These are phyloP conservation scores for Phytophthora pinifolia DNA, from an alignment of 352 stramenopile genomes.

Conservation along the genomic window DNA sequence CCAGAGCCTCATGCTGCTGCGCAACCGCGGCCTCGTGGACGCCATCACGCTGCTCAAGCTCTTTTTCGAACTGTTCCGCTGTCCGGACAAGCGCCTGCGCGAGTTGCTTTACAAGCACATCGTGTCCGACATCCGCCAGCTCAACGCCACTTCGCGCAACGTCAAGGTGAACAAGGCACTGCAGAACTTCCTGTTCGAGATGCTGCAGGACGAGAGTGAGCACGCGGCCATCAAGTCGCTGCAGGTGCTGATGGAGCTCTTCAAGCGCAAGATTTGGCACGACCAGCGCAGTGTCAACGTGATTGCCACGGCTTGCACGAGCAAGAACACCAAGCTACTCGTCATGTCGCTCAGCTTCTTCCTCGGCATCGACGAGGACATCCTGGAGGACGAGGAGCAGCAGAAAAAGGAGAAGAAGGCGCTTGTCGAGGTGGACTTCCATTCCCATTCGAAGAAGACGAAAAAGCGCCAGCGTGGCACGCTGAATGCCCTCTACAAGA, in stretches of 20 bases:
- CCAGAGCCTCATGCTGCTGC: constrained; percentile 95
- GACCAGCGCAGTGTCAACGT: constrained; percentile 97
- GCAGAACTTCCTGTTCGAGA: constrained; percentile 95
- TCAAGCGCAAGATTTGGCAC: constrained; percentile 96
- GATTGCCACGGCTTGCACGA: constrained; percentile 91
- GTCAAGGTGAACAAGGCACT: constrained; percentile 95
- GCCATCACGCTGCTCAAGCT: constrained; percentile 93
- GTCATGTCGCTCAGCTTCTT: constrained; percentile 97
- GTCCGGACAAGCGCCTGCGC: constrained; percentile 95
- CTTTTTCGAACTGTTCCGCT: constrained; percentile 97
- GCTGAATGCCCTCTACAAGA: constrained; percentile 87
- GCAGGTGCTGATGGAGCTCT: constrained; percentile 95
- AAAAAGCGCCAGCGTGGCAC: constrained; percentile 88
- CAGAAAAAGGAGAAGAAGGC: constrained; percentile 88
- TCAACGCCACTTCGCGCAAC: constrained; percentile 92
- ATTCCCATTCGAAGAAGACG: constrained; percentile 97
- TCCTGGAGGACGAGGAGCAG: constrained; percentile 95
- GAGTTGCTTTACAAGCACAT: constrained; percentile 96
- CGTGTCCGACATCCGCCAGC: constrained; percentile 92
- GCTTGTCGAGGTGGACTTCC: constrained; percentile 90
- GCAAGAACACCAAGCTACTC: constrained; percentile 85
- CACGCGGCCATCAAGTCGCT: constrained; percentile 88
- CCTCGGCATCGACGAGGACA: constrained; percentile 97
- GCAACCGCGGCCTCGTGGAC: constrained; percentile 93
- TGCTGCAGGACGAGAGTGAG: constrained; percentile 91